These are phyloP conservation scores for Starmerella davenportii DNA, from an alignment of 805 yeast genomes.

Conservation along the genomic window DNA sequence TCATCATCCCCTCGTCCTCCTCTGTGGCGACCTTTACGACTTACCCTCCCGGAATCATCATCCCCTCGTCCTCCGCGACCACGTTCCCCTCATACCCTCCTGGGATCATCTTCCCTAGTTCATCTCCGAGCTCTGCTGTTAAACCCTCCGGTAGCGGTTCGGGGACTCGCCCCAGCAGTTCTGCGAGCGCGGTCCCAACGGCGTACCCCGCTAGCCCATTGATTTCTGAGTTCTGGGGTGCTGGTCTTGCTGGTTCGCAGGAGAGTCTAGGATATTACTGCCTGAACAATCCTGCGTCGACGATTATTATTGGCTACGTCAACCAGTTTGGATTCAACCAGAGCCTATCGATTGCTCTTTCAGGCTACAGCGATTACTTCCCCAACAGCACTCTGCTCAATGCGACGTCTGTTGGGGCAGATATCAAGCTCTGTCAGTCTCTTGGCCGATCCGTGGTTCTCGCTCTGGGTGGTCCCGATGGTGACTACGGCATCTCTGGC, in stretches of 20 bases:
- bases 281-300: constrained; percentile 45
- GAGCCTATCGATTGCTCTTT: constrained; percentile 33
- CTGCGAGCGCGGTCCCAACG: not conserved
- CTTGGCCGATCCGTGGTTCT: constrained; percentile 61
- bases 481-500: constrained; percentile 35
- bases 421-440: constrained; percentile 57
- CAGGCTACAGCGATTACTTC: constrained; percentile 27
- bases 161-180: not conserved
- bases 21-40: no score
- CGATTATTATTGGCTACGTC: constrained; percentile 46
- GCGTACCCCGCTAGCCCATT: not conserved
- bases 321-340: constrained; percentile 34
- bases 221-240: constrained; percentile 56
- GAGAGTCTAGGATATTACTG: constrained; percentile 40
- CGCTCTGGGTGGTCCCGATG: constrained; percentile 61
- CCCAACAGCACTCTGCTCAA: constrained; percentile 28
- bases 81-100: no score
- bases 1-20: no score
- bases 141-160: not conserved
- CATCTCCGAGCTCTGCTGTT: no score
- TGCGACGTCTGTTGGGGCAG: constrained; percentile 34
- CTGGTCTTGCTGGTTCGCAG: constrained; percentile 47
- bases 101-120: no score
- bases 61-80: no score
- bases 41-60: no score